Base-by-base conservation (phyloP, 176 grass and related monocot genomes). In the Ampelocalamus luodianensis region DNA sequence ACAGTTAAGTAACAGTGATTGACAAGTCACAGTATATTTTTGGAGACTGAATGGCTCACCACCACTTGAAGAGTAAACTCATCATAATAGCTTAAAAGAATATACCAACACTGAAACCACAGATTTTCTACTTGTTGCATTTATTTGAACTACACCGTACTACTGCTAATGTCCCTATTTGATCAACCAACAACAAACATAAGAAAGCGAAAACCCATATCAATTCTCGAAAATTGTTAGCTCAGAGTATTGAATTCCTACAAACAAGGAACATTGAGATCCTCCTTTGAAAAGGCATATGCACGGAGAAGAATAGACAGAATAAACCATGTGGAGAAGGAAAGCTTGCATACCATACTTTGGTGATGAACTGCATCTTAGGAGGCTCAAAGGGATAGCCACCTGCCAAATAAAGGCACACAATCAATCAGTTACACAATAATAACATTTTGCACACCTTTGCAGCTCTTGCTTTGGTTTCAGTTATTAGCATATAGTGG, bases 291-390 rank as follows among this genome's bases (percentile, higher is more conserved):
- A 11, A 37, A 66, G 16, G 27, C 9, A 40, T 39, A 54, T 53
- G 24, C 4, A 68, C 22, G 64, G 15, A 34, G 22, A 39, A 39
- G 10, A 53, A 24, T 3, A 36, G 4, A n/a, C 49, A 49, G 62
- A 88, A 37, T 18, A 53, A 12, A 61, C 1, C 48, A 32, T 0
- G 43, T 45, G 70, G 6, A 69, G 55, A 74, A 39, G 81, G 27
- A 65, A 24, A 88, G 42, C 27, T 61, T 89, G 7, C 97, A 16
- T 96, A 99, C 97, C 97, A 99, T 80, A 99, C 97, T 99, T 96
- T 99, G 24, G 97, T 99, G 82, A 99, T 53, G 72, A 99, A 99
- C 77, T 94, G 97, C 97, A 99, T 99, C 86, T 99, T 99, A 5
- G 97, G 97, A 82, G 97, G 97, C 76, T 96, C 97, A 79, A 99